Conservation (phyloP, 441 rosid genomes). For the Bruguiera hainesii region DNA sequence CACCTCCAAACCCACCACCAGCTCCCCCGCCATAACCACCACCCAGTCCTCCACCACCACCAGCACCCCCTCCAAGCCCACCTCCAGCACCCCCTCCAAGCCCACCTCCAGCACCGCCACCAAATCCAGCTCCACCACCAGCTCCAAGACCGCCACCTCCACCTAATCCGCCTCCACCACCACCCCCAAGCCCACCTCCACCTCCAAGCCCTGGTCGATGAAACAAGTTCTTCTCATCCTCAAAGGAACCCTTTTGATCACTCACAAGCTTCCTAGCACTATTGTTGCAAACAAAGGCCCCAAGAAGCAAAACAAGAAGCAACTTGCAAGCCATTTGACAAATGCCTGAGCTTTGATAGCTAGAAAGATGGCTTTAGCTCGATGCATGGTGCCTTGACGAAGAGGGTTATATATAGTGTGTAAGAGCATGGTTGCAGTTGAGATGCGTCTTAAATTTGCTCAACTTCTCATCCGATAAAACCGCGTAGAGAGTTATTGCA, state of each 20-base stretch:
- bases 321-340: slow-evolving; percentile 28
- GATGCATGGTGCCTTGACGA: slow-evolving; percentile 10
- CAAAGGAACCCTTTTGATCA: slow-evolving; percentile 8
- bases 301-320: slow-evolving; percentile 32
- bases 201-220: slow-evolving; percentile 10
- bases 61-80: slow-evolving; percentile 14
- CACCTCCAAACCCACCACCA: no score
- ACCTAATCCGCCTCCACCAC: neutral
- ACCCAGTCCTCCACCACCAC: no score
- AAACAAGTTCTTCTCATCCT: slow-evolving; percentile 22
- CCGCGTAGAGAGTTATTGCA: slow-evolving; percentile 38
- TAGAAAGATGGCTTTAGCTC: slow-evolving; percentile 13
- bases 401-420: slow-evolving; percentile 25
- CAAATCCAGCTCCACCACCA: slow-evolving; percentile 13
- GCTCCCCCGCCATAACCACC: no score
- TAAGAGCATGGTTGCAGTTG: slow-evolving; percentile 15
- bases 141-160: neutral
- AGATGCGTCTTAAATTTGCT: slow-evolving; percentile 28
- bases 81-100: slow-evolving; percentile 12
- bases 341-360: neutral
- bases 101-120: slow-evolving; percentile 9
- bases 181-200: neutral
- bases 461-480: slow-evolving; percentile 37
- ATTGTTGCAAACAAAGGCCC: slow-evolving; percentile 20
- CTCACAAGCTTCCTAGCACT: slow-evolving; percentile 17